Base-by-base conservation (phyloP, 768 basidiomycete species). In the Lentinula detonsa region DNA sequence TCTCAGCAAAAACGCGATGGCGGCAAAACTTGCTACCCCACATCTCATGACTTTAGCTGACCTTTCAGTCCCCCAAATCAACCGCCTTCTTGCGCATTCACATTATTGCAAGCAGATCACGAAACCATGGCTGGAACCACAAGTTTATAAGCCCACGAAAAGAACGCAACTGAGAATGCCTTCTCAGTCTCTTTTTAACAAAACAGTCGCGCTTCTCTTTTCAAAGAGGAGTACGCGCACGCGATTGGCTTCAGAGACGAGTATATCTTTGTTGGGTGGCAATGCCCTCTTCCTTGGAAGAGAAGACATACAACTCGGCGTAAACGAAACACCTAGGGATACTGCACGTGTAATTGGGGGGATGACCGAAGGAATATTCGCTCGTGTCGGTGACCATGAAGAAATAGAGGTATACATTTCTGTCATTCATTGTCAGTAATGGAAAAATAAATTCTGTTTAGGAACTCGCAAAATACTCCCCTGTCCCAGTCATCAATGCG, bases 311-410 rank as follows among this genome's bases (percentile, higher is more conserved):
- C 97, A 99, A 67, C 79, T 99, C 21, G 96, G 96, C 51, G 95
- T 98, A 46, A 99, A 97, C 73, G 97, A 99, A 81, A 84, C 79
- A 33, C 71, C 85, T 3, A 78, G 90, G 43, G 97, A 99, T 75
- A 86, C 91, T 0, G 89, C 93, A 11, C 81, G 87, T 28, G 93
- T 99, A 9, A 85, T 98, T 63, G 90, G 92, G 2, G 91, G 92
- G 4, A 97, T 98, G 95, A 91, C 89, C 61, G 88, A 98, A 73
- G 97, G 95, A 13, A 92, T 98, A 59, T 96, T 98, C 76, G 96
- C 97, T 28, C 88, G 97, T 50, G 95, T 99, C 3, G 94, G 93
- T 4, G 89, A 84, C 33, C 97, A 99, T 73, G 79, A 81, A 1
- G 97, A 99, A 71, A 88, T 98, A 53, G 95, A 96, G 83, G 95